Evolutionary conservation across 2,329 filamentous ascomycete genomes (phyloP).

Genomic region (Cladosporium sp.): DNA sequence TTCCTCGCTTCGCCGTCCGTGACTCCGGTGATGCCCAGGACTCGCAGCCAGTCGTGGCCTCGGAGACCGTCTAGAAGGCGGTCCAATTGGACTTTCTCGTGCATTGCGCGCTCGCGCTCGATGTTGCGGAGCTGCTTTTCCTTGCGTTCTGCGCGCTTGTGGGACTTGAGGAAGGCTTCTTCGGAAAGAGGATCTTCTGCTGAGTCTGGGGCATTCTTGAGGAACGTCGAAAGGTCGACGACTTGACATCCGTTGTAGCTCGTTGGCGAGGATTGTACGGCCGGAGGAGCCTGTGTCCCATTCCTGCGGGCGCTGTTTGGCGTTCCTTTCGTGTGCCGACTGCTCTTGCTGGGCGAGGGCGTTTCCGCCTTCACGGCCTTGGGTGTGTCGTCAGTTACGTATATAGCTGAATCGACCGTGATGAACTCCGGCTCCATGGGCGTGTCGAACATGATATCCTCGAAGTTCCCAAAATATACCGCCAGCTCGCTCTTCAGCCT

Average conservation of each 20-base stretch:
- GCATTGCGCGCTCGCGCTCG: conserved; percentile 59
- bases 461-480: conserved; percentile 87
- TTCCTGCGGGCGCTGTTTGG: conserved; percentile 1
- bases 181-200: conserved; percentile 51
- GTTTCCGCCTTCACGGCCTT: conserved; percentile 3
- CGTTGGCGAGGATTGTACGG: not conserved
- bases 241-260: conserved; percentile 8
- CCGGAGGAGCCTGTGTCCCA: not conserved
- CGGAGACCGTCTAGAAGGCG: conserved; percentile 72
- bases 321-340: conserved; percentile 6
- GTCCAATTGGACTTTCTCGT: conserved; percentile 61
- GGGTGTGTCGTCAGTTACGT: conserved; percentile 26
- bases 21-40: conserved; percentile 81
- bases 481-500: conserved; percentile 88
- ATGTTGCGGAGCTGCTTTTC: conserved; percentile 65
- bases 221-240: conserved; percentile 6
- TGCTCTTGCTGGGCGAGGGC: conserved; percentile 2
- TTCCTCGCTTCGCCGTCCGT: conserved; percentile 81
- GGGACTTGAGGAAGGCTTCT: conserved; percentile 50
- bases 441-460: conserved; percentile 82
- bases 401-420: conserved; percentile 22
- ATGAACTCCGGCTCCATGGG: conserved; percentile 66
- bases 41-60: conserved; percentile 85
- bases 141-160: conserved; percentile 56
- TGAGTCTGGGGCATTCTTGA: conserved; percentile 28